phyloP scores from a whole-genome alignment of 768 basidiomycete species.

The Termitomyces sp. region DNA sequence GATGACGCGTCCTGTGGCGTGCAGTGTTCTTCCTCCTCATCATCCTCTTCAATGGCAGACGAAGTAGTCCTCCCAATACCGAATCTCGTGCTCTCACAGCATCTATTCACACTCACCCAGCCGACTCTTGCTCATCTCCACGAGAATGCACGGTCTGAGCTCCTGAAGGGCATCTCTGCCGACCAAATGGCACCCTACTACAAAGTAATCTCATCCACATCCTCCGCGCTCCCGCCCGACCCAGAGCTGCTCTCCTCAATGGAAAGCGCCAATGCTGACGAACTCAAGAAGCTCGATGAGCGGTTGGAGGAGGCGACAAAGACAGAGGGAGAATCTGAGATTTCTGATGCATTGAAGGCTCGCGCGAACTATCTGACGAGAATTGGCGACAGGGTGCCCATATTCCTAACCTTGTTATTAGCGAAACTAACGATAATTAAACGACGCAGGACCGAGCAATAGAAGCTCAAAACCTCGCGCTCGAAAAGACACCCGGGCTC shows the following conservation, averaged over 20 bases:
- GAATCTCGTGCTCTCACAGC: slow-evolving; percentile 78
- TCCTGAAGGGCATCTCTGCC: slow-evolving; percentile 72
- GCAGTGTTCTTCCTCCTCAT: too few species aligned
- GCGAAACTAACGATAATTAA: background rate
- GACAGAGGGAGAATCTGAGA: slow-evolving; percentile 91
- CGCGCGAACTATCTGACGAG: slow-evolving; percentile 81
- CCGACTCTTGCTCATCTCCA: slow-evolving; percentile 61
- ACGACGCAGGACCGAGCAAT: slow-evolving; percentile 78
- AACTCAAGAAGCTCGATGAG: slow-evolving; percentile 72
- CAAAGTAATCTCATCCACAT: slow-evolving; percentile 49
- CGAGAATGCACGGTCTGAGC: slow-evolving; percentile 55
- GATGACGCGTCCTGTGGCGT: slow-evolving; percentile 32
- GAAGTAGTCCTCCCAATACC: slow-evolving; percentile 84
- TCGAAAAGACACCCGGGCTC: slow-evolving; percentile 89
- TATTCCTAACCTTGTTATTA: too few species aligned
- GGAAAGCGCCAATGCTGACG: slow-evolving; percentile 66
- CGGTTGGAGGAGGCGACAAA: slow-evolving; percentile 83
- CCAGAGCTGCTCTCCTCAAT: slow-evolving; percentile 50
- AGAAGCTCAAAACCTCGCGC: slow-evolving; percentile 75
- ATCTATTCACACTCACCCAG: slow-evolving; percentile 70
- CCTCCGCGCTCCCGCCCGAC: slow-evolving; percentile 46
- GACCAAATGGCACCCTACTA: slow-evolving; percentile 93
- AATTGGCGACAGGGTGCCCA: slow-evolving; percentile 76
- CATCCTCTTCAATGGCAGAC: slow-evolving; percentile 61
- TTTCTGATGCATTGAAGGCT: slow-evolving; percentile 81